These are phyloP conservation scores for Boletus rex-veris DNA, from an alignment of 768 basidiomycete species.

Conservation along the genomic window DNA sequence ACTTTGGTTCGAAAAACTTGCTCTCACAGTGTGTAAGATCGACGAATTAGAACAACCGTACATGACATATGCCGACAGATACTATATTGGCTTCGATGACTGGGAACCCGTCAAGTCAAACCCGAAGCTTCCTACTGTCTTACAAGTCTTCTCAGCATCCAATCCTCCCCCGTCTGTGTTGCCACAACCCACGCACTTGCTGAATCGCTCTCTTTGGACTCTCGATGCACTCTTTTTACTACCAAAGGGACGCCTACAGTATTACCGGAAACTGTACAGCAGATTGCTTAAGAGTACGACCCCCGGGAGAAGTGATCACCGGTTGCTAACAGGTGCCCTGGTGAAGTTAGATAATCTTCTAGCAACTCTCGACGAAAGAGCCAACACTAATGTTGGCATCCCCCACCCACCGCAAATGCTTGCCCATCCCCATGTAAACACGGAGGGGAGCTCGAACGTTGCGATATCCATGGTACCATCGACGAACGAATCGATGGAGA, in stretches of 20 bases:
- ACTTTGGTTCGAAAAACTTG: slow-evolving; percentile 4
- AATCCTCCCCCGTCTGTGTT: slow-evolving; percentile 57
- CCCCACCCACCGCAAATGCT: not conserved
- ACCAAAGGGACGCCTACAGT: slow-evolving; percentile 79
- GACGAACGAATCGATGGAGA: slow-evolving; percentile 1
- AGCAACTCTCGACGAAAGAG: slow-evolving; percentile 57
- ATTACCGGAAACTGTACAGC: slow-evolving; percentile 89
- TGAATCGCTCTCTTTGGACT: slow-evolving; percentile 60
- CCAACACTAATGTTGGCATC: slow-evolving; percentile 34
- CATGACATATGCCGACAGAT: slow-evolving; percentile 71
- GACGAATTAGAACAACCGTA: slow-evolving; percentile 90
- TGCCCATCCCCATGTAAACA: not conserved
- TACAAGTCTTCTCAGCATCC: slow-evolving; percentile 63
- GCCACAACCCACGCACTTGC: slow-evolving; percentile 31
- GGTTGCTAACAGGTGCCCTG: slow-evolving; percentile 72
- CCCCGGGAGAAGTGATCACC: slow-evolving; percentile 84
- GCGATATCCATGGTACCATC: not conserved
- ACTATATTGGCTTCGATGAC: slow-evolving; percentile 71
- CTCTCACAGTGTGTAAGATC: slow-evolving; percentile 52
- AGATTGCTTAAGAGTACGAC: slow-evolving; percentile 82
- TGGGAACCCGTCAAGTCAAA: slow-evolving; percentile 83
- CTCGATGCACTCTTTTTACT: slow-evolving; percentile 86
- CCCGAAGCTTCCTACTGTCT: slow-evolving; percentile 59
- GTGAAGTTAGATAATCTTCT: slow-evolving; percentile 78
- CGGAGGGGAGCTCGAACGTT: not conserved